Evolutionary conservation across 2,329 filamentous ascomycete species (phyloP).

Genomic region (Zopfia rhizophila): DNA sequence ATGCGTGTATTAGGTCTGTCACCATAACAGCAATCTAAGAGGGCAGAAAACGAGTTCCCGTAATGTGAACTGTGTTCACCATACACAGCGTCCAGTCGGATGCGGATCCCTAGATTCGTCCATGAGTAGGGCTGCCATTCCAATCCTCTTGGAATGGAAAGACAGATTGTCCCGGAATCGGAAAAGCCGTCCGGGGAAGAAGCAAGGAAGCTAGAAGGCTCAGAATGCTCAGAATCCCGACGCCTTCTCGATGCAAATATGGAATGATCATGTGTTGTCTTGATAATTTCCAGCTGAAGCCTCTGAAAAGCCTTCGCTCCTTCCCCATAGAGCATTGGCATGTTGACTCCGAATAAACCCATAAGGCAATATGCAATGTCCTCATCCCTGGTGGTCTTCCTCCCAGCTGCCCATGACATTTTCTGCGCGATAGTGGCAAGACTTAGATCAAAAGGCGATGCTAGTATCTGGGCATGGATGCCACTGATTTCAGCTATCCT

Average conservation of each 20-base stretch:
- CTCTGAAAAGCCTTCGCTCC: slow-evolving; percentile 32
- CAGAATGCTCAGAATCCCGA: no score
- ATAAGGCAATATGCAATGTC: slow-evolving; percentile 43
- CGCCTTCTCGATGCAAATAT: slow-evolving; percentile 20
- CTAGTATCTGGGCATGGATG: slow-evolving; percentile 7
- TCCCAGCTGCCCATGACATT: slow-evolving; percentile 20
- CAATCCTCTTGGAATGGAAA: no score
- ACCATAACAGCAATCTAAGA: no score
- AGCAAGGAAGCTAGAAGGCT: no score
- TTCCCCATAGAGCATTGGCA: slow-evolving; percentile 46
- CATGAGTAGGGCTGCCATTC: no score
- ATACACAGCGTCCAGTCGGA: no score
- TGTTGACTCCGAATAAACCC: slow-evolving; percentile 39
- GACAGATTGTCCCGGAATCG: no score
- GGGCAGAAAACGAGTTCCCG: no score
- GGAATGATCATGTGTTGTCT: slow-evolving; percentile 17
- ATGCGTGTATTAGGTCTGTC: no score
- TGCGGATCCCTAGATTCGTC: no score
- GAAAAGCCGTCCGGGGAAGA: background rate
- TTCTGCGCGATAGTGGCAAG: slow-evolving; percentile 23
- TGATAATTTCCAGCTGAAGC: slow-evolving; percentile 35
- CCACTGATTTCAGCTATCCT: background rate
- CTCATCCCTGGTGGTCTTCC: slow-evolving; percentile 29
- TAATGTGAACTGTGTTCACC: no score
- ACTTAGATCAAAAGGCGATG: slow-evolving; percentile 4